Percentiles rank a stretch among this genome's conserved stretches.
Conservation (phyloP, 2,329 filamentous ascomycete genomes). For the Alternaria rosae region DNA sequence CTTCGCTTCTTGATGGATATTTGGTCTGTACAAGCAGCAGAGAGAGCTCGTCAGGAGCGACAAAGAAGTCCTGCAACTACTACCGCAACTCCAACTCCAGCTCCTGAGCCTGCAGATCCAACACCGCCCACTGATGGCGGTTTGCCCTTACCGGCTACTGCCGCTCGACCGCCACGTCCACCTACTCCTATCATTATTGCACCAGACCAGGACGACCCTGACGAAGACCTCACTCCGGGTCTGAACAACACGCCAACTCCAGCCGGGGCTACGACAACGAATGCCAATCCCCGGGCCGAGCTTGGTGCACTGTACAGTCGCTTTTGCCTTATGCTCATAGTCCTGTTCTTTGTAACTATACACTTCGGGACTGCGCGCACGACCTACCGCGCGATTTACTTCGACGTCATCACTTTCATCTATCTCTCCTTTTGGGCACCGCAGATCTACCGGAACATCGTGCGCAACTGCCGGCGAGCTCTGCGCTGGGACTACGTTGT, state of each 20-base stretch:
- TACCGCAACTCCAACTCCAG: slow-evolving; percentile 27
- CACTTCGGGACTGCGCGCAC: slow-evolving; percentile 66
- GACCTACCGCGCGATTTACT: slow-evolving; percentile 61
- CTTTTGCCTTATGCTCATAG: slow-evolving; percentile 67
- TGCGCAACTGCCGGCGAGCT: slow-evolving; percentile 89
- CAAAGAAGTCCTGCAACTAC: slow-evolving; percentile 49
- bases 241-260: slow-evolving; percentile 33
- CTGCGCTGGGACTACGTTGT: slow-evolving; percentile 90
- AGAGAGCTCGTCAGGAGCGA: slow-evolving; percentile 54
- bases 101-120: slow-evolving; percentile 28
- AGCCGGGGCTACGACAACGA: slow-evolving; percentile 23
- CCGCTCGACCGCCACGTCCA: slow-evolving; percentile 51
- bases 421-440: slow-evolving; percentile 94
- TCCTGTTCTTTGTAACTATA: slow-evolving; percentile 65
- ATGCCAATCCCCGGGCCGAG: slow-evolving; percentile 51
- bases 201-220: slow-evolving; percentile 64
- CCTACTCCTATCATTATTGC: slow-evolving; percentile 66
- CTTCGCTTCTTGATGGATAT: slow-evolving; percentile 72
- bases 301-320: slow-evolving; percentile 67
- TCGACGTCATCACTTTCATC: slow-evolving; percentile 69
- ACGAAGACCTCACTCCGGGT: slow-evolving; percentile 37
- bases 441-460: slow-evolving; percentile 88
- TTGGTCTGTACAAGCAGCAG: slow-evolving; percentile 68
- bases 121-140: slow-evolving; percentile 33
- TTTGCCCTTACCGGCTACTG: slow-evolving; percentile 62